Base-by-base conservation (phyloP, 352 stramenopile species). In the Phytophthora quininea region DNA sequence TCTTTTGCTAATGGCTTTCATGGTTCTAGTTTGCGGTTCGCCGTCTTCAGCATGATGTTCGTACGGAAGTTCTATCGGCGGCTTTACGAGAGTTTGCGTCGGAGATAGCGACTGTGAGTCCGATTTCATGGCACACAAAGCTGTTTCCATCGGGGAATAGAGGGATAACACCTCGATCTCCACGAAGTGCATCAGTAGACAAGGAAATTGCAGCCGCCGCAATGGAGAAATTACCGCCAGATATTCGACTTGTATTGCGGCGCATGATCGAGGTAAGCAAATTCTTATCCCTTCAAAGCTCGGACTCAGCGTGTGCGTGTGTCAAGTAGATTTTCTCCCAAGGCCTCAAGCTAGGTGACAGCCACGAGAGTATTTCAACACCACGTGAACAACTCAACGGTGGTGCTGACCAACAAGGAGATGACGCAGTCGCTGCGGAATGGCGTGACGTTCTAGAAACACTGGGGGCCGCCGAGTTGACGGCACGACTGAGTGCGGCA, bases 1-100 rank as follows among this genome's bases (percentile, higher is more conserved):
- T 10, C 2, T n/a, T 10, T 40, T 15, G 29, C 49, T 38, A 35
- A 32, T 40, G 27, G 15, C 14, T 12, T 24, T 24, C 19, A 24
- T 43, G 56, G 29, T 55, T n/a, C 37, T 35, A 90, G 82, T 81
- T 78, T 24, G 82, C 77, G 6, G 63, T 90, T 40, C 79, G 82
- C 1, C 71, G 79, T 19, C 61, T 90, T 43, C 73, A 70, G 35
- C 58, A 80, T 43, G 71, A 79, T 0, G 43, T 27, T 0, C 62
- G 57, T 33, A 68, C n/a, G 12, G 62, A 74, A 19, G 3, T 4
- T 59, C 15, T 77, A 35, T 58, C 61, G 19, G 43, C 51, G 15
- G 35, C 57, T 7, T 58, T 90, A 7, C 77, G 77, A 2, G 58
- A 79, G 2, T 31, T 87, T 4, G 46, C 62, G 3, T 47, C 67